Base-by-base conservation (phyloP, 768 basidiomycete genomes). In the Tremella yokohamensis region DNA sequence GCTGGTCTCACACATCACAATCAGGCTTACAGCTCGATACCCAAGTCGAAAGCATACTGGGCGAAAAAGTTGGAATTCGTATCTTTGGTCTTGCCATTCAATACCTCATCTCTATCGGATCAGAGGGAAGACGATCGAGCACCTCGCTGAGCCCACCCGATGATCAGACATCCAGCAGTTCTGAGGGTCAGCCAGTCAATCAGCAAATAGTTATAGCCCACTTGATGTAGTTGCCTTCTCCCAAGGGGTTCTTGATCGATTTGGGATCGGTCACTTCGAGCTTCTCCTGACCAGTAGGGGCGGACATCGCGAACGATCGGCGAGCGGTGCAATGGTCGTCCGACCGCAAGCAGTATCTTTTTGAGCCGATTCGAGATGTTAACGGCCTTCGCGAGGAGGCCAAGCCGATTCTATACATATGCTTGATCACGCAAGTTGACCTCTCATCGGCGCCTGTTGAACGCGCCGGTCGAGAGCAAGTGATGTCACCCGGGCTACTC, bases 31-130 rank as follows among this genome's bases (percentile, higher is more conserved):
- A 77, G 58, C 52, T 75, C 76, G 34, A 76, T 74, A 1, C 76
- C 93, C 52, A 89, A 83, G 69, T 92, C 87, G 72, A 96, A 97
- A 70, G 88, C 88, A 72, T 85, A 90, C 67, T 85, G 85, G 2
- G 90, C 89, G 69, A 94, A 89, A 77, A 84, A 88, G 74, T 72
- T 68, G 52, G 65, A 67, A 52, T 69, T 71, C 9, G 69, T 66
- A 54, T 70, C 66, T 40, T 84, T 82, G 0, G 89, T 90, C 81
- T 91, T 90, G 44, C 91, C 92, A 62, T 94, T 94, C 52, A 97
- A 78, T 37, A 94, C 90, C 69, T 94, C 90, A 76, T 93, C 90
- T 8, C 90, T 90, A 49, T 11, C 37, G 16, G 12, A 13, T 19
- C 19, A 55, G 38, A 19, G 20, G 9, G 18, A 13, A 7, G 22